Evolutionary conservation across 2,329 filamentous ascomycete genomes (phyloP).

Genomic region (Didymella pinodella): DNA sequence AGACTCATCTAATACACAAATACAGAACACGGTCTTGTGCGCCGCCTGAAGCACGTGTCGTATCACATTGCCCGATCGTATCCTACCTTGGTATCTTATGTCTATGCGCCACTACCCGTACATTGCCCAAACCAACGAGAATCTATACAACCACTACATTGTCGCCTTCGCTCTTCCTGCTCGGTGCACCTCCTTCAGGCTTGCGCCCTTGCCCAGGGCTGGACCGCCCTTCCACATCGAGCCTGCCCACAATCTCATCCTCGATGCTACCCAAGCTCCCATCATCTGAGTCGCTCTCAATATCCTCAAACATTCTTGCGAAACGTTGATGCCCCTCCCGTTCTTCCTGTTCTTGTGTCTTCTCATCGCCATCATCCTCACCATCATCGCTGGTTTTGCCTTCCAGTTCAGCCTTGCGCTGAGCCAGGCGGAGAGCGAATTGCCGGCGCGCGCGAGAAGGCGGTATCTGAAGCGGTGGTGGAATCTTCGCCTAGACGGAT

Average conservation of each 20-base stretch:
- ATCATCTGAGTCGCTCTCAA: slow-evolving; percentile 45
- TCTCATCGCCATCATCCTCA: slow-evolving; percentile 21
- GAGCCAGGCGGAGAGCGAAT: slow-evolving; percentile 80
- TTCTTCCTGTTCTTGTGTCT: slow-evolving; percentile 39
- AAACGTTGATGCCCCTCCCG: slow-evolving; percentile 47
- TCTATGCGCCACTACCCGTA: slow-evolving; percentile 22
- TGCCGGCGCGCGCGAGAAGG: slow-evolving; percentile 87
- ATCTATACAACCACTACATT: slow-evolving; percentile 16
- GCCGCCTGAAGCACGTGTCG: slow-evolving; percentile 9
- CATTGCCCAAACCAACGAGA: slow-evolving; percentile 5
- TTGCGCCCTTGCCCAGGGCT: slow-evolving; percentile 13
- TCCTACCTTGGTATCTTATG: slow-evolving; percentile 21
- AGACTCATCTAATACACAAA: not conserved
- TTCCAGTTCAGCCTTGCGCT: slow-evolving; percentile 57
- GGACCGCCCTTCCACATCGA: slow-evolving; percentile 11
- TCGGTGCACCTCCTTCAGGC: not conserved
- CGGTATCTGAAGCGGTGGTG: slow-evolving; percentile 76
- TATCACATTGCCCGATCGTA: slow-evolving; percentile 16
- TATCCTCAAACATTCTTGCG: slow-evolving; percentile 45
- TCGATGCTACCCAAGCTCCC: slow-evolving; percentile 21
- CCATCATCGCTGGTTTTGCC: slow-evolving; percentile 27
- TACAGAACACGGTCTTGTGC: not conserved
- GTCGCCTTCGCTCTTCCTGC: slow-evolving; percentile 5
- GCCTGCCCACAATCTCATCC: slow-evolving; percentile 18
- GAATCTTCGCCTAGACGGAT: slow-evolving; percentile 48